Conservation (phyloP, 2,329 filamentous ascomycete species). For the Juglanconis juglandina region DNA sequence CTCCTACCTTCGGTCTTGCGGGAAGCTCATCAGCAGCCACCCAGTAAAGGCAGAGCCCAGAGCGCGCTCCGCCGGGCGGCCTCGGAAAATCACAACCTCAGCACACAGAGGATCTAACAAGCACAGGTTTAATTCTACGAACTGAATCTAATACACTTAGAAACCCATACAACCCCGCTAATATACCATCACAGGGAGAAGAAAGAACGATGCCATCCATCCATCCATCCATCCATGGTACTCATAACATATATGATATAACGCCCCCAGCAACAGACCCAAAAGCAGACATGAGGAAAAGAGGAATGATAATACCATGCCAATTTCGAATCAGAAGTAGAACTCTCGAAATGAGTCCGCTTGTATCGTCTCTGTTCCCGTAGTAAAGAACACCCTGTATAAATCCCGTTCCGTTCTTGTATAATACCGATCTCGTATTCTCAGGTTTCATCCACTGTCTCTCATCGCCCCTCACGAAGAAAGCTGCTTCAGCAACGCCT, state of each 20-base stretch:
- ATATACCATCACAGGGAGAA: not conserved
- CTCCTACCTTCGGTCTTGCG: too few species aligned
- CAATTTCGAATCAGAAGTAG: not conserved
- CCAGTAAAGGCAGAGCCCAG: too few species aligned
- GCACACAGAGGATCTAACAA: not conserved
- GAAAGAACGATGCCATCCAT: not conserved
- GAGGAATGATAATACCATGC: not conserved
- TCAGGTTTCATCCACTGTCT: not conserved
- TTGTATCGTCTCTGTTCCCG: not conserved
- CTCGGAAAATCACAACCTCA: too few species aligned
- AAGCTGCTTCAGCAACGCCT: slow-evolving; percentile 49
- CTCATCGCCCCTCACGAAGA: not conserved
- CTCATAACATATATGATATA: not conserved
- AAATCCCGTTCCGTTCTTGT: not conserved
- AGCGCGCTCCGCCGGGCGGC: too few species aligned
- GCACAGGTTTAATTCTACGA: not conserved
- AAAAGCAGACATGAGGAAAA: not conserved
- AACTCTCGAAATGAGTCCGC: not conserved
- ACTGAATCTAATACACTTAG: not conserved
- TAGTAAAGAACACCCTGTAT: not conserved
- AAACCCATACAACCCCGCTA: not conserved
- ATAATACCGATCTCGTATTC: not conserved
- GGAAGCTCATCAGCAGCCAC: too few species aligned
- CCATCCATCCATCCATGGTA: not conserved
- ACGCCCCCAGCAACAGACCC: not conserved